phyloP scores from a whole-genome alignment of 352 stramenopile species.

The Detonula confervacea region DNA sequence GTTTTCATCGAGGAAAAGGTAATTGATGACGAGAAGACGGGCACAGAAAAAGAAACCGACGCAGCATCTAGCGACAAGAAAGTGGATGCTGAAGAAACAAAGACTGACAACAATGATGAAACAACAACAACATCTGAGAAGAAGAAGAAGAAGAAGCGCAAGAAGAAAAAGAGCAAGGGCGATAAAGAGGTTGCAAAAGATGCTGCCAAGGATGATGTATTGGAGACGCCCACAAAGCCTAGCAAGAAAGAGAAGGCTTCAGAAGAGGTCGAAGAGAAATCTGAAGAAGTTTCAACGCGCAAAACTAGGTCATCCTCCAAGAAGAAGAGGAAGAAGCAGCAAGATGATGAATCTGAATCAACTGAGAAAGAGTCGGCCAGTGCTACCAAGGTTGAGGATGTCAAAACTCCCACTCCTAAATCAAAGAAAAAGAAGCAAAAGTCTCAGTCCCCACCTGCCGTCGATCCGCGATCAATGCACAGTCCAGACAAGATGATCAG shows the following conservation, averaged over 20 bases:
- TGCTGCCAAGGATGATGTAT: constrained; percentile 17
- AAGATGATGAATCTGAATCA: background rate
- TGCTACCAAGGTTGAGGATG: background rate
- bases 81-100: constrained; percentile 5
- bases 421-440: constrained; percentile 50
- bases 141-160: constrained; percentile 55
- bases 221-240: constrained; percentile 47
- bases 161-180: constrained; percentile 53
- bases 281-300: too few species aligned
- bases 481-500: constrained; percentile 28
- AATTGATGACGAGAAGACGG: too few species aligned
- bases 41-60: too few species aligned
- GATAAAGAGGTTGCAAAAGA: constrained; percentile 26
- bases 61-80: too few species aligned
- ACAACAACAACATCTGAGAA: constrained; percentile 32
- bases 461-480: constrained; percentile 45
- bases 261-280: constrained; percentile 32
- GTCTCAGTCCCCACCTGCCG: constrained; percentile 33
- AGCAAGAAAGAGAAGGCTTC: constrained; percentile 42
- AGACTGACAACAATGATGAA: constrained; percentile 1
- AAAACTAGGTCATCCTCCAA: too few species aligned
- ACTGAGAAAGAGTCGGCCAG: constrained; percentile 7
- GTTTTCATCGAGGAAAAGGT: too few species aligned
- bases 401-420: constrained; percentile 12
- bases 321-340: constrained; percentile 39